phyloP scores from a whole-genome alignment of 441 rosid species.

The Syzygium syzygioides region DNA sequence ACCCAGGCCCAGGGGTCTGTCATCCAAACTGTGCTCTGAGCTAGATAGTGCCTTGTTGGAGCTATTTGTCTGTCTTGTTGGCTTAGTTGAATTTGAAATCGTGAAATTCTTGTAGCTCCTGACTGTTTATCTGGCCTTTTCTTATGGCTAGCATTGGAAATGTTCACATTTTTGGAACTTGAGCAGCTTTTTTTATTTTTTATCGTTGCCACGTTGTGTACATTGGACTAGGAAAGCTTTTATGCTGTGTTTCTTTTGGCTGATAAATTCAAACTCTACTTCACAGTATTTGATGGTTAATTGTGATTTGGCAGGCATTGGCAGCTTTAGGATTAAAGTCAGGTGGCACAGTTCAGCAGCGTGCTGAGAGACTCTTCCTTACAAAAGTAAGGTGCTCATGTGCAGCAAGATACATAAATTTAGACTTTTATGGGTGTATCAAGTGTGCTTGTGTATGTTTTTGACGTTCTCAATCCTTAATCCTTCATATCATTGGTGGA shows the following conservation, averaged over 20 bases:
- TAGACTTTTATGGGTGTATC: neutral
- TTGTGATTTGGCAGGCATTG: slow-evolving; percentile 53
- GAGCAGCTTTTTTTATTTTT: neutral
- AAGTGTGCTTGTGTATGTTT: neutral
- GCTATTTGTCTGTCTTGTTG: neutral
- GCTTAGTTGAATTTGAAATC: neutral
- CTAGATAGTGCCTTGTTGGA: neutral
- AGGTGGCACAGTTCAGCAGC: slow-evolving; percentile 93
- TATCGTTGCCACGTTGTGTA: neutral
- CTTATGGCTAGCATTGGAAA: neutral
- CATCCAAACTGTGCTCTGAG: neutral
- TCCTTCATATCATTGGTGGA: neutral
- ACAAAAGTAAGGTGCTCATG: slow-evolving; percentile 50
- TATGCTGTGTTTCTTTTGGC: neutral
- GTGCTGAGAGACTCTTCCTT: slow-evolving; percentile 94
- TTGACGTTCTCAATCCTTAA: neutral
- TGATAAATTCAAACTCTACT: neutral
- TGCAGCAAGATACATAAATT: neutral
- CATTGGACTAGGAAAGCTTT: neutral
- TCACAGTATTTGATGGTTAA: neutral
- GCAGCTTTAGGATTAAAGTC: slow-evolving; percentile 86
- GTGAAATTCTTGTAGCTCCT: neutral
- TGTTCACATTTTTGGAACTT: neutral
- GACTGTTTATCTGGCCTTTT: neutral
- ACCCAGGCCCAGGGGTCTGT: slow-evolving; percentile 16